phyloP scores from a whole-genome alignment of 768 basidiomycete genomes.

The Collybia sp. region DNA sequence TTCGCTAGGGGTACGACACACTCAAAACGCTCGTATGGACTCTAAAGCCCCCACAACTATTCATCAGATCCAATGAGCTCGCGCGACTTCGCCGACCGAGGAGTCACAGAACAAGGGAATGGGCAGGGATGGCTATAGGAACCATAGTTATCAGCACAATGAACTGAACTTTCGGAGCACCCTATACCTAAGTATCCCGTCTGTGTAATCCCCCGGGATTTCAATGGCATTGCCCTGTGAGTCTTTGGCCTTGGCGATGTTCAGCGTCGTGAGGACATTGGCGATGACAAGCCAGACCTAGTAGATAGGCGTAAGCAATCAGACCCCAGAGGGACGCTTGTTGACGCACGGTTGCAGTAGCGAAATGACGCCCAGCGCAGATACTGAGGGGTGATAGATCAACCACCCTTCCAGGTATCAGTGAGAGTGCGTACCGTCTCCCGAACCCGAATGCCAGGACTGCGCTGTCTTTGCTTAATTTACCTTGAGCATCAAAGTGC shows the following conservation, averaged over 20 bases:
- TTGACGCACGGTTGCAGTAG: neutral
- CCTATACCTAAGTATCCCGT: neutral
- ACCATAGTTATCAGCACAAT: too few relatives aligned
- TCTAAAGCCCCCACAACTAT: too few relatives aligned
- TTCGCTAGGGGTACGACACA: too few relatives aligned
- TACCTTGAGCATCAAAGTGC: slow-evolving; percentile 34
- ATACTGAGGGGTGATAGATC: neutral
- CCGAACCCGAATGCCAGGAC: slow-evolving; percentile 26
- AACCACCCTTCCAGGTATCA: neutral
- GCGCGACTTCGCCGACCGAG: too few relatives aligned
- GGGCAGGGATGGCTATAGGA: too few relatives aligned
- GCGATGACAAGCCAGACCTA: slow-evolving; percentile 20
- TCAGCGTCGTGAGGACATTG: slow-evolving; percentile 20
- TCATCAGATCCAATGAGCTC: too few relatives aligned
- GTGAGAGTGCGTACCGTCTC: slow-evolving; percentile 15
- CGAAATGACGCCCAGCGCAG: neutral
- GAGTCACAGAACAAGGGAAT: too few relatives aligned
- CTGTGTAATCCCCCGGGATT: neutral
- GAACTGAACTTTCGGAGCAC: neutral
- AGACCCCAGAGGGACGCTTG: neutral
- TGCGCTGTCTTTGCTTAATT: slow-evolving; percentile 17
- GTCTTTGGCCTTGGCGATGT: slow-evolving; percentile 17
- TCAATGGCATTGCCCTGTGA: slow-evolving; percentile 10
- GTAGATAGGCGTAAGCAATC: neutral
- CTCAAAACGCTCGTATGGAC: too few relatives aligned